phyloP scores from a whole-genome alignment of 108 stramenopile species.

The Nannochloropsis oceanica region DNA sequence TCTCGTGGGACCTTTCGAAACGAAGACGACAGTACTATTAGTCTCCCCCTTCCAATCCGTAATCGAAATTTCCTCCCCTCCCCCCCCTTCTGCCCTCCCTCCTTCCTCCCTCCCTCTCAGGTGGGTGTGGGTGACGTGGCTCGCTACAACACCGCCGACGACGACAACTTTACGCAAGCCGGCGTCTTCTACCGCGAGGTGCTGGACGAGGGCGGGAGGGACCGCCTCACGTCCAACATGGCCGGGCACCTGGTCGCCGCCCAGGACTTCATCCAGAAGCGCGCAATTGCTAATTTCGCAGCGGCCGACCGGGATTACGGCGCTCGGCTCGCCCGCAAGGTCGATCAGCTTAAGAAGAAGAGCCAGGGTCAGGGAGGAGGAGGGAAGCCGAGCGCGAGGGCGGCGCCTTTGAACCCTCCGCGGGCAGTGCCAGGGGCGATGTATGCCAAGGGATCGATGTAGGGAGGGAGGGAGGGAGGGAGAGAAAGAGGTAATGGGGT shows the following conservation, averaged over 20 bases:
- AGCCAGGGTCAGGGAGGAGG: not conserved
- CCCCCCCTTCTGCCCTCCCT: not conserved
- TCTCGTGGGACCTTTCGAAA: no score
- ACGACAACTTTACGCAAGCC: constrained; percentile 47
- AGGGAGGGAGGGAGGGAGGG: not conserved
- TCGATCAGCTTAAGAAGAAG: constrained; percentile 4
- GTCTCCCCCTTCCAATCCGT: not conserved
- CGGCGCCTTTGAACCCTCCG: constrained; percentile 1
- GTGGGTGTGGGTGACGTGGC: constrained; percentile 37
- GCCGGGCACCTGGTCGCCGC: constrained; percentile 42
- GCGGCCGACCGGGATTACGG: constrained; percentile 43
- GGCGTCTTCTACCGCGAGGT: constrained; percentile 31
- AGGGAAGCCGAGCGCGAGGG: not conserved
- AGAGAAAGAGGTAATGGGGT: not conserved
- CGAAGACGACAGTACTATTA: no score
- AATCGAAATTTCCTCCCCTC: not conserved
- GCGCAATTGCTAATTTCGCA: constrained; percentile 46
- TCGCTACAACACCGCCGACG: constrained; percentile 44
- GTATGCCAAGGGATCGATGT: not conserved
- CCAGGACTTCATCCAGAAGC: constrained; percentile 44
- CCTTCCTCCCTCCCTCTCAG: constrained; percentile 2
- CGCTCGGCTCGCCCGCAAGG: constrained; percentile 17
- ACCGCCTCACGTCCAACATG: constrained; percentile 47
- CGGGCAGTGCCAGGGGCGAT: not conserved
- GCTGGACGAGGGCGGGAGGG: constrained; percentile 31